A percentile compares a stretch with the other conserved stretches of the same genome.
Conservation (phyloP, 371 early-diverging fungal species). For the Actinomortierella wolfii region DNA sequence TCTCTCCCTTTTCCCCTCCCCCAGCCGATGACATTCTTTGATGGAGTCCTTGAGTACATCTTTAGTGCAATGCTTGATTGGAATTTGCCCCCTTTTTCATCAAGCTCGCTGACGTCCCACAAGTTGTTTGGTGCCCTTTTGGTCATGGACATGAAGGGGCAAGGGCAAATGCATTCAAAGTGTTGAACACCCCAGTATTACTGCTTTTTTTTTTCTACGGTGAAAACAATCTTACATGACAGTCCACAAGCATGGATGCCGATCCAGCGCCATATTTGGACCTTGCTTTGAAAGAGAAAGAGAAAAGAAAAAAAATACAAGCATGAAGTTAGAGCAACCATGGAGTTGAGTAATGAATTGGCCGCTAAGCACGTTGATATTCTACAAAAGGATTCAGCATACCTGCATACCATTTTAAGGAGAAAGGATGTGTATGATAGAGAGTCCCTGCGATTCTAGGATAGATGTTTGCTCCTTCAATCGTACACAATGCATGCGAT, state of each 20-base stretch:
- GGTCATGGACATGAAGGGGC: not conserved
- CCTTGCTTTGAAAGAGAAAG: not conserved
- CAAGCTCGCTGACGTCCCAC: constrained; percentile 53
- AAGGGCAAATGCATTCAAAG: not conserved
- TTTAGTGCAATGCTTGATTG: constrained; percentile 51
- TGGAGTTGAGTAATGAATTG: too few species aligned
- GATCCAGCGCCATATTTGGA: too few species aligned
- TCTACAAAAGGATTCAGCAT: too few species aligned
- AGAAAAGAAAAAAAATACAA: not conserved
- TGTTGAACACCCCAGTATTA: not conserved
- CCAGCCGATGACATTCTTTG: constrained; percentile 31
- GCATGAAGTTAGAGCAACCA: too few species aligned
- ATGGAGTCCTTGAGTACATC: constrained; percentile 40
- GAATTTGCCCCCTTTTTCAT: constrained; percentile 46
- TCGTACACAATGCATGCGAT: constrained; percentile 32
- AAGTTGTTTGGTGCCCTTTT: constrained; percentile 31
- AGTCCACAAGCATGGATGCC: too few species aligned
- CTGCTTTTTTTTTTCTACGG: too few species aligned
- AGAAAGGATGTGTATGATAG: constrained; percentile 26
- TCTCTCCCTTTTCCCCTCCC: too few species aligned
- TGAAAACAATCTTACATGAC: too few species aligned
- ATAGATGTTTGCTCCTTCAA: constrained; percentile 29
- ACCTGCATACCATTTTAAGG: constrained; percentile 26
- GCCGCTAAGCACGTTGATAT: too few species aligned
- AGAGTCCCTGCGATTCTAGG: constrained; percentile 20